Evolutionary conservation across 2,329 filamentous ascomycete species (phyloP).

Genomic region (Macrophomina pseudophaseolina): DNA sequence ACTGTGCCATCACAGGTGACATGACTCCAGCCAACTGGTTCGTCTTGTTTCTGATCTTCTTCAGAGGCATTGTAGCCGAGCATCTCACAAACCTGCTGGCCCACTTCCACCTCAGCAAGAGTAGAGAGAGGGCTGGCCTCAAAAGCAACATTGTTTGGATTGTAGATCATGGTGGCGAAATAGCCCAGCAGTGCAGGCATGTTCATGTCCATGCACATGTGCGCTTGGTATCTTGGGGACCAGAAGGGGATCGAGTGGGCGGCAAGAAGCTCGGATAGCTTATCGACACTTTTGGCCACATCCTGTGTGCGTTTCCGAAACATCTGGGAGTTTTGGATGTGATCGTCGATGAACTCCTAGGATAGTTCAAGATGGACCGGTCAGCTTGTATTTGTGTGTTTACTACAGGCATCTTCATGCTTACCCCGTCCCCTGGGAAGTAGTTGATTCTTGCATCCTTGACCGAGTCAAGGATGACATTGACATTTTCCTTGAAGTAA

Average conservation of each 20-base stretch:
- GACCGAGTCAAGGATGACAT: constrained; percentile 47
- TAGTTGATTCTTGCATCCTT: constrained; percentile 42
- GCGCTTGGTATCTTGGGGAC: constrained; percentile 54
- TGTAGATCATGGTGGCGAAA: constrained; percentile 58
- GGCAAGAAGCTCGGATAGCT: constrained; percentile 47
- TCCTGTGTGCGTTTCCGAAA: constrained; percentile 44
- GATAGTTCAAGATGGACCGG: neutral
- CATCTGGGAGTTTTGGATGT: constrained; percentile 40
- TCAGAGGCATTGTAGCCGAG: constrained; percentile 49
- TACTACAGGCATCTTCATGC: neutral
- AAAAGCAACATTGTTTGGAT: constrained; percentile 56
- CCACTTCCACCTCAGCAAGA: constrained; percentile 51
- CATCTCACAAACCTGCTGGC: constrained; percentile 52
- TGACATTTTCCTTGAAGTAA: constrained; percentile 48
- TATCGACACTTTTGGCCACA: constrained; percentile 43
- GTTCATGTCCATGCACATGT: constrained; percentile 52
- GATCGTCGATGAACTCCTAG: constrained; percentile 45
- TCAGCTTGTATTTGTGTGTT: neutral
- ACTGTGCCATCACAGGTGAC: constrained; percentile 54
- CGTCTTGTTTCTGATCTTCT: constrained; percentile 30
- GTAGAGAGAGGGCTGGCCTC: constrained; percentile 56
- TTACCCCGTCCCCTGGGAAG: constrained; percentile 46
- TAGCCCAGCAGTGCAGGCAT: constrained; percentile 54
- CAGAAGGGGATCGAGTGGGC: constrained; percentile 54
- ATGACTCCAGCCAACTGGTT: constrained; percentile 50